Evolutionary conservation across 495 filamentous ascomycete genomes (phyloP), one percentile per base, ranked within the genome.

Genomic region (Xylaria telfairii): DNA sequence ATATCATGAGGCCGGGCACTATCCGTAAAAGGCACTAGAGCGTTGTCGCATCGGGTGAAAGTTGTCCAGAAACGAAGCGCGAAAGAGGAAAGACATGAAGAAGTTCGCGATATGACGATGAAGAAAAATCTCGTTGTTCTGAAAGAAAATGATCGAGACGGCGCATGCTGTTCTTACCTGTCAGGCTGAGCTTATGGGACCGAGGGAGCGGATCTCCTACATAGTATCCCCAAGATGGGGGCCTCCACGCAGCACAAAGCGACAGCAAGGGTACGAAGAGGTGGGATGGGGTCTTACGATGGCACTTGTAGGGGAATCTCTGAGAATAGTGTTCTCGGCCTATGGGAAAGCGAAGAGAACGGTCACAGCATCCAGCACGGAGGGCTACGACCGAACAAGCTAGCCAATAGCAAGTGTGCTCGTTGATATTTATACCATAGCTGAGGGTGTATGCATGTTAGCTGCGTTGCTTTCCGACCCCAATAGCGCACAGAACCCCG

Each of bases 241-340:
- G 62, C 62, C 62, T 24, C 46, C 62, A 51, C 62, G 42, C 30
- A 10, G 30, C 5, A 64, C 44, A 12, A 30, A 42, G 37, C n/a
- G n/a, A 17, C 10, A 54, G 47, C 64, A 66, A 66, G 64, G 64
- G n/a, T 54, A 26, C 32, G 47, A 54, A 42, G 64, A 42, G 46
- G 64, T 66, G 64, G 34, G 46, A 54, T 41, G 30, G 64, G 64
- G 64, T 66, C 64, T 54, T 42, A 66, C 64, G 46, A 66, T 53
- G 34, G 4, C 47, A 41, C 28, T 54, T 13, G 12, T 32, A 54
- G 32, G 46, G 64, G 64, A 42, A 26, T 53, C 64, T 41, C 46
- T 54, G 19, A 54, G 47, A 66, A 39, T 54, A 7, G 47, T 28
- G 47, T 37, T 66, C 32, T 41, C 19, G 47, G 21, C 64, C 64